Conservation (phyloP, 805 yeast species). For the Wickerhamomyces subpelliculosus region DNA sequence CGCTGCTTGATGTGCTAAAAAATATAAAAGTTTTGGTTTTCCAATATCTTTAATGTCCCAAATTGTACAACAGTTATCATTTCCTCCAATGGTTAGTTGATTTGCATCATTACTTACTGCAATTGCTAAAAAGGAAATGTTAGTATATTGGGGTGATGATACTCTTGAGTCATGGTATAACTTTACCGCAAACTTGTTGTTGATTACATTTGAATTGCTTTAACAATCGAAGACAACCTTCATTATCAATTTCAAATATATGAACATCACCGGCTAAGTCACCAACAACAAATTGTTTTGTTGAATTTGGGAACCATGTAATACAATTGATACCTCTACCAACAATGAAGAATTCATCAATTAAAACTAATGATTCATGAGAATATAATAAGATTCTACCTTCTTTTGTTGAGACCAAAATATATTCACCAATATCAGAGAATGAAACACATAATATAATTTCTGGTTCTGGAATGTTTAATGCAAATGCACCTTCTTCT, state of each 20-base stretch:
- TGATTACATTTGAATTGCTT: conserved; percentile 38
- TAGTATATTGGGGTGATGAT: neutral
- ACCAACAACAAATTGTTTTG: conserved; percentile 46
- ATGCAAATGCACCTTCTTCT: neutral
- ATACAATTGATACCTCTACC: conserved; percentile 48
- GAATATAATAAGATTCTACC: conserved; percentile 47
- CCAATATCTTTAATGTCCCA: conserved; percentile 53
- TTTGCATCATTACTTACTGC: conserved; percentile 46
- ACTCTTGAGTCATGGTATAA: neutral
- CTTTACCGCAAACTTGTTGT: conserved; percentile 55
- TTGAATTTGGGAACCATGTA: conserved; percentile 46
- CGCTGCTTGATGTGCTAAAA: conserved; percentile 71
- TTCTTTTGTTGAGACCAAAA: conserved; percentile 50
- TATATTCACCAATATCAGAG: conserved; percentile 35
- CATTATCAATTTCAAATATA: conserved; percentile 21
- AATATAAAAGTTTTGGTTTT: conserved; percentile 38
- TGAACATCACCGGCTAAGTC: conserved; percentile 57
- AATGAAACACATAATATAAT: conserved; percentile 52
- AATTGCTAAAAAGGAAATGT: conserved; percentile 36
- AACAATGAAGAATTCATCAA: conserved; percentile 19
- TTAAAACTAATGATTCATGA: conserved; percentile 17
- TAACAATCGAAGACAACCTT: conserved; percentile 12
- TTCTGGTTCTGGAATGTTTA: conserved; percentile 35
- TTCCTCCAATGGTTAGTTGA: conserved; percentile 75
- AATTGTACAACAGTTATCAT: conserved; percentile 71